Conservation (phyloP, 2,329 filamentous ascomycete genomes). For the Diaporthe longicolla region DNA sequence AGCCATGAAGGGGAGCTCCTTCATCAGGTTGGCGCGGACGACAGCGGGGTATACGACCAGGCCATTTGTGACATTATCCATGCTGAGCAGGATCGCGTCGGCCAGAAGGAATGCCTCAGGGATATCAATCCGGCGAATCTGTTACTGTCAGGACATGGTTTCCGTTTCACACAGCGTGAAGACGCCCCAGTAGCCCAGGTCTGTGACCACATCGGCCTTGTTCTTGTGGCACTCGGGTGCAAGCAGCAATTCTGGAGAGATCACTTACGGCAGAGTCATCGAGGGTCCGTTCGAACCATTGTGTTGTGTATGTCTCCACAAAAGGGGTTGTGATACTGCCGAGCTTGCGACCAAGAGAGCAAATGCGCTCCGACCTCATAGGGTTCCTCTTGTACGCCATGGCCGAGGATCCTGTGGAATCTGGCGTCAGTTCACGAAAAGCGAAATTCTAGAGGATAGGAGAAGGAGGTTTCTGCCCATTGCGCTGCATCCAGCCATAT, state of each 20-base stretch:
- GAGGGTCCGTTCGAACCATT: conserved; percentile 79
- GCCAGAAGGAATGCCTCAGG: conserved; percentile 78
- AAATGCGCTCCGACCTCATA: conserved; percentile 65
- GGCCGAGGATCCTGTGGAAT: conserved; percentile 17
- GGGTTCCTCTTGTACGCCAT: conserved; percentile 62
- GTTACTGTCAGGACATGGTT: background rate
- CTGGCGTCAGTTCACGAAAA: background rate
- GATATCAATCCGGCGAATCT: conserved; percentile 73
- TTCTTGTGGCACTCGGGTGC: background rate
- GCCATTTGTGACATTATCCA: conserved; percentile 50
- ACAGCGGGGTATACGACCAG: conserved; percentile 83
- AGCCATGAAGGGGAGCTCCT: conserved; percentile 90
- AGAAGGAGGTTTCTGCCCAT: background rate
- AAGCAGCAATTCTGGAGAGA: conserved; percentile 47
- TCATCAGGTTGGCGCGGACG: conserved; percentile 76
- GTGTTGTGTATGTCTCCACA: conserved; percentile 76
- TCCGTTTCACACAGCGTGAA: background rate
- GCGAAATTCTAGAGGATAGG: background rate
- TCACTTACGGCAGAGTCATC: conserved; percentile 76
- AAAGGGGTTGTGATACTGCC: conserved; percentile 58
- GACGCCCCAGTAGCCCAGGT: conserved; percentile 29
- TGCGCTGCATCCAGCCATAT: background rate
- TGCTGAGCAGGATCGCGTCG: conserved; percentile 75
- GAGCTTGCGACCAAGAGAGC: conserved; percentile 57
- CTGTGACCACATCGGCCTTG: conserved; percentile 22